Evolutionary conservation across 805 yeast genomes (phyloP), one percentile per base, ranked within the genome.

Genomic region (Pichia heedii): DNA sequence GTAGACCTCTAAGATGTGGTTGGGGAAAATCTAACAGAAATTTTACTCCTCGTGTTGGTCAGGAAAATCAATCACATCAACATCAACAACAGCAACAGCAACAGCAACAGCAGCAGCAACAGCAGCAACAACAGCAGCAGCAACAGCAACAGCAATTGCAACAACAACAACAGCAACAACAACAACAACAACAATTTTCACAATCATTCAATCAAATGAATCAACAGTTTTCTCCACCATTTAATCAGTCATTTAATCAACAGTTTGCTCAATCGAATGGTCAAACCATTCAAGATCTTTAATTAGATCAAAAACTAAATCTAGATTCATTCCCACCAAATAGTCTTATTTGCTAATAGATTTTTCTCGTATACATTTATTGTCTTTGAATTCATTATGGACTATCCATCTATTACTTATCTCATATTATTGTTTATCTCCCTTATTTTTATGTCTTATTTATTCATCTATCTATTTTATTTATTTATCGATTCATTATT

Each of bases 1-100:
- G 95, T 20, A 73, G 95, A 57, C 80, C 83, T 20, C 63, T 86
- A 58, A 81, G 80, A 58, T 78, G 87, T 53, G 89, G 94, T 29
- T 88, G 96, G 96, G 96, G 95, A 42, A 84, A 79, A 42, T 41
- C 51, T 5, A 45, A 43, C 32, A 29, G 32, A 29, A 29, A 29
- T 15, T 29, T 29, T 15, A 16, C 15, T 29, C 9, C 9, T 12
- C 32, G 32, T 29, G 7, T 2, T 15, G 15, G 15, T 5, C 32
- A 29, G 15, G 16, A 29, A 15, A 13, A 10, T 9, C 32, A 29
- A 29, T 12, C 32, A 29, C 12, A 29, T 10, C 32, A 29, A 29
- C 6, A 3, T 5, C 32, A 29, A 29, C 32, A 10, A 29, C 32
- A 29, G 15, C 13, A 10, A 13, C 32, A 29, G 7, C 32, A 29